phyloP scores from a whole-genome alignment of 441 rosid species.

The Eugenia klotzschiana region DNA sequence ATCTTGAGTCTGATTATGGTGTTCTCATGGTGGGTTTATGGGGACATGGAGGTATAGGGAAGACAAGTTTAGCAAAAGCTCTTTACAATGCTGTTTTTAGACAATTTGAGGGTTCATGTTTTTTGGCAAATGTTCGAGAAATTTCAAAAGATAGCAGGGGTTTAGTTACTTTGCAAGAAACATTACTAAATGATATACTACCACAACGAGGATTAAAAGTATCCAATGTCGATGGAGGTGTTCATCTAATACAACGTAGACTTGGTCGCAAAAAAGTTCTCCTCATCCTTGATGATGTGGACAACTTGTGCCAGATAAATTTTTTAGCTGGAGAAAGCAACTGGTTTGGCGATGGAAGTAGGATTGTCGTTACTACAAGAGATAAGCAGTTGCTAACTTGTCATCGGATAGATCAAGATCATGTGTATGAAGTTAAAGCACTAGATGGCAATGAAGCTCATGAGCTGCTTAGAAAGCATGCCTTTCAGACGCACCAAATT shows the following conservation, averaged over 20 bases:
- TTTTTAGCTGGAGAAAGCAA: neutral
- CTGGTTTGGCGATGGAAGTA: neutral
- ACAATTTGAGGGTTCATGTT: neutral
- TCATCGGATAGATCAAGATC: neutral
- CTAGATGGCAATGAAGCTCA: neutral
- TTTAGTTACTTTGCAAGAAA: neutral
- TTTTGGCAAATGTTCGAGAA: neutral
- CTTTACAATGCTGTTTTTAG: neutral
- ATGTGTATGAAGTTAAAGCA: neutral
- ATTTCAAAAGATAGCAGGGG: neutral
- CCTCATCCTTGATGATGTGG: neutral
- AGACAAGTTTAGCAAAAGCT: neutral
- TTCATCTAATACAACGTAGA: neutral
- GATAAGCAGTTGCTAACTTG: neutral
- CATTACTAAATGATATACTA: neutral
- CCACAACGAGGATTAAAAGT: neutral
- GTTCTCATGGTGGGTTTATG: neutral
- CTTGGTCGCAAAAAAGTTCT: neutral
- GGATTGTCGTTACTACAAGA: neutral
- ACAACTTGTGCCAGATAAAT: neutral
- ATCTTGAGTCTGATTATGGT: rapidly evolving
- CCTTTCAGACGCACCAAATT: neutral
- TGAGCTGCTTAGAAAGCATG: rapidly evolving
- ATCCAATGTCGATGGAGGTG: neutral
- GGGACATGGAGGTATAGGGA: neutral